Evolutionary conservation across 2,329 filamentous ascomycete genomes (phyloP).

Genomic region (Lizonia empirigonia): DNA sequence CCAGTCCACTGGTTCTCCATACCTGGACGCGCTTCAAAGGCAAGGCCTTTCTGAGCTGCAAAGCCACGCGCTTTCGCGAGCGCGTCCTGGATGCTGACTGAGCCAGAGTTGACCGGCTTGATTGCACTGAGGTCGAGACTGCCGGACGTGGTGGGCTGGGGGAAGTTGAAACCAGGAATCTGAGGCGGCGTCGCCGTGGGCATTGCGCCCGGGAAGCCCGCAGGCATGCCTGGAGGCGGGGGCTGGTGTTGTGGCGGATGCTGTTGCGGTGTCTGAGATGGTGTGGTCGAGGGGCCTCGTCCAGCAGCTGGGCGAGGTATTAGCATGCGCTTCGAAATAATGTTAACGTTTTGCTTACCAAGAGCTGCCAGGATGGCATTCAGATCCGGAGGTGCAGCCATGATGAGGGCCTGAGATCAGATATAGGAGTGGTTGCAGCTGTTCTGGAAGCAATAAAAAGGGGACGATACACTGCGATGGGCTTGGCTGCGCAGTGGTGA

Average conservation of each 20-base stretch:
- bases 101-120: constrained; percentile 78
- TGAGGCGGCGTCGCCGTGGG: constrained; percentile 50
- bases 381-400: constrained; percentile 47
- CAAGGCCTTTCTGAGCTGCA: constrained; percentile 77
- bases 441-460: neutral
- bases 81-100: constrained; percentile 81
- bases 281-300: constrained; percentile 53
- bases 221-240: constrained; percentile 52
- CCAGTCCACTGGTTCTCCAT: constrained; percentile 53
- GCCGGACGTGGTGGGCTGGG: constrained; percentile 73
- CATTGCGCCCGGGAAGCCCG: constrained; percentile 52
- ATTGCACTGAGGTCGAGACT: constrained; percentile 81
- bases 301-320: constrained; percentile 50
- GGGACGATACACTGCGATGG: constrained; percentile 1
- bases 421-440: constrained; percentile 2
- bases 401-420: constrained; percentile 23
- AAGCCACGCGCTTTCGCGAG: constrained; percentile 84
- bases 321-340: constrained; percentile 6
- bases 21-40: constrained; percentile 52
- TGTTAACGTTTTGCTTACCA: constrained; percentile 32
- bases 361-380: constrained; percentile 48
- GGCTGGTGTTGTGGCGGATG: constrained; percentile 48
- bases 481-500: constrained; percentile 12
- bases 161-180: constrained; percentile 58
- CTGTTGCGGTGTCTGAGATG: constrained; percentile 54